Conservation (phyloP, 2,329 filamentous ascomycete species). For the Talaromyces sp. region DNA sequence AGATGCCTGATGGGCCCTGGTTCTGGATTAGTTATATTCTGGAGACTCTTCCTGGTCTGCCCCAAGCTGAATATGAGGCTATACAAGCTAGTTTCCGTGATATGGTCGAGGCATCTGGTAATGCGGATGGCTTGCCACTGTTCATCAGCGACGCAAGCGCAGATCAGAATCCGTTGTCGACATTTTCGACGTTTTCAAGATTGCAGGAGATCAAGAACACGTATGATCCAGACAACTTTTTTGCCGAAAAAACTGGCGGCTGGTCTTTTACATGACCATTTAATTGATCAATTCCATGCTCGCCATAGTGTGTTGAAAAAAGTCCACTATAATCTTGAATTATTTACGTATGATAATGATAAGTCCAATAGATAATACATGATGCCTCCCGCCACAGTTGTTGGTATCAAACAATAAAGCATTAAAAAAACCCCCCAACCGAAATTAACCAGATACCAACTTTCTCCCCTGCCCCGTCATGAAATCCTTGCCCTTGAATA, state of each 20-base stretch:
- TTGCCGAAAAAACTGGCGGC: constrained; percentile 22
- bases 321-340: background rate
- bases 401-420: background rate
- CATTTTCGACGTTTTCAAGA: constrained; percentile 27
- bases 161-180: constrained; percentile 23
- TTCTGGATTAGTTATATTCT: constrained; percentile 29
- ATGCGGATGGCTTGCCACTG: constrained; percentile 22
- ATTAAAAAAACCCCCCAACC: background rate
- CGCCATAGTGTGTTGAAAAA: background rate
- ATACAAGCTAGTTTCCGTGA: constrained; percentile 27
- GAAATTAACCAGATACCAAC: constrained; percentile 5
- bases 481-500: constrained; percentile 17
- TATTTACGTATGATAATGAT: background rate
- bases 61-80: constrained; percentile 19
- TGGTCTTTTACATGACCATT: constrained; percentile 22
- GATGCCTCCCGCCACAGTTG: background rate
- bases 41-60: constrained; percentile 20
- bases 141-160: constrained; percentile 31
- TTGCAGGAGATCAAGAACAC: constrained; percentile 35
- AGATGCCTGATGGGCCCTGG: constrained; percentile 31
- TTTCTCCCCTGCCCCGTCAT: constrained; percentile 15
- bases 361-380: background rate
- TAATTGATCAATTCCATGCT: background rate
- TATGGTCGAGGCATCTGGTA: constrained; percentile 24
- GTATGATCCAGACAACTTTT: constrained; percentile 34